Conservation (phyloP, 1,284 basidiomycete genomes). For the Cutaneotrichosporon sp. region DNA sequence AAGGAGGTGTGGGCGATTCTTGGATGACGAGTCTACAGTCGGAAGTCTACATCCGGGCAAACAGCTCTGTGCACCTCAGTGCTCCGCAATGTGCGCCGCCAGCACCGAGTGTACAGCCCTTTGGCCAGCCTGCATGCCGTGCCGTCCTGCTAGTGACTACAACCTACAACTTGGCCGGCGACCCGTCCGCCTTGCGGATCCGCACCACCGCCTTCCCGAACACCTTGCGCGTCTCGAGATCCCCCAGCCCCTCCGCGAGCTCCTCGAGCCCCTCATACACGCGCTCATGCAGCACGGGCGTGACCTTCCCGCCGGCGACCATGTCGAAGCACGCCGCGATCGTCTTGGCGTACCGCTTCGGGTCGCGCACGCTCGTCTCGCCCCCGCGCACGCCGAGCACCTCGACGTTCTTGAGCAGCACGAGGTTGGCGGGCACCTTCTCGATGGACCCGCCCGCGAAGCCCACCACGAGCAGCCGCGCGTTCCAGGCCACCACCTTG, state of each 20-base stretch:
- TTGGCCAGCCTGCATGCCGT: no score
- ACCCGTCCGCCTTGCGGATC: slow-evolving; percentile 58
- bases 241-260: slow-evolving; percentile 38
- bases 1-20: no score
- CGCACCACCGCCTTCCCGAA: slow-evolving; percentile 87
- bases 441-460: slow-evolving; percentile 87
- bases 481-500: slow-evolving; percentile 94
- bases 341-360: neutral
- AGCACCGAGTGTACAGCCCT: no score
- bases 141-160: no score
- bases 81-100: no score
- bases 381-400: slow-evolving; percentile 86
- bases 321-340: slow-evolving; percentile 21
- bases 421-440: slow-evolving; percentile 84
- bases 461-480: slow-evolving; percentile 84
- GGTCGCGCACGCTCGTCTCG: slow-evolving; percentile 61
- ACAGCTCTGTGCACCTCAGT: no score
- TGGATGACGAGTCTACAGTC: no score
- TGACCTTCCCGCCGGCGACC: neutral
- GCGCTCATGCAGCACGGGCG: neutral
- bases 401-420: slow-evolving; percentile 82
- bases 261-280: slow-evolving; percentile 7
- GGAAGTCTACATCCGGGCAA: no score
- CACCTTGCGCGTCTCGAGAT: slow-evolving; percentile 70
- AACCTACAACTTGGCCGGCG: slow-evolving; percentile 13